Evolutionary conservation across 495 filamentous ascomycete genomes (phyloP), one percentile per base, ranked within the genome.

Genomic region (Penicillium parvum): DNA sequence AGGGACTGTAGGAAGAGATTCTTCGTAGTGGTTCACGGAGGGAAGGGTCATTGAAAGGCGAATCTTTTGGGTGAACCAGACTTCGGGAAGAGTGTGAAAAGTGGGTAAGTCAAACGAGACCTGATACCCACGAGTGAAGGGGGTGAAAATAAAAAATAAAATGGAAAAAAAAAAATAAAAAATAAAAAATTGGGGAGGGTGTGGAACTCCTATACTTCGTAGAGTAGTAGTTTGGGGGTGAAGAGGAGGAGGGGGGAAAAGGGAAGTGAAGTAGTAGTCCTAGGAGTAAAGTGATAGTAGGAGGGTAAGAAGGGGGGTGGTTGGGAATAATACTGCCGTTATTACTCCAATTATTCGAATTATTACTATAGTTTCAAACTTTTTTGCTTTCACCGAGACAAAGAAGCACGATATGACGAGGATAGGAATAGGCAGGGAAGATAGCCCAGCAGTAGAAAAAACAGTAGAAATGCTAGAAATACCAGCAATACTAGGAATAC

Each of bases 1-100:
- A 45, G 45, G 53, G 45, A 60, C 49, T 52, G 56, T 32, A 57
- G 43, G 60, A 52, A 15, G 32, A 34, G 30, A 29, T 53, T 60
- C 64, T 66, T 64, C 61, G 59, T 52, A 52, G 58, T 65, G 63
- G 52, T 57, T 55, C 57, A 53, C 47, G 46, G 62, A 57, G 47
- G 62, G 57, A 66, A 63, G 64, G 58, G 63, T 68, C 66, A 70
- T 70, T 70, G 66, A 68, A 68, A 60, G 62, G 49, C 47, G 38
- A 35, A 37, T 36, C 40, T 47, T 45, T 47, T 57, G 57, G 54
- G 60, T 58, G 59, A 65, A 65, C 61, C 65, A 62, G 52, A 61
- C 52, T 55, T 58, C 52, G 49, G 58, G 47, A 58, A 58, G 55
- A 42, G 45, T 36, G 53, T 49, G 42, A 59, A 60, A 60, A 57